phyloP scores from a whole-genome alignment of 2,329 filamentous ascomycete genomes.

The Lachnellula hyalina region DNA sequence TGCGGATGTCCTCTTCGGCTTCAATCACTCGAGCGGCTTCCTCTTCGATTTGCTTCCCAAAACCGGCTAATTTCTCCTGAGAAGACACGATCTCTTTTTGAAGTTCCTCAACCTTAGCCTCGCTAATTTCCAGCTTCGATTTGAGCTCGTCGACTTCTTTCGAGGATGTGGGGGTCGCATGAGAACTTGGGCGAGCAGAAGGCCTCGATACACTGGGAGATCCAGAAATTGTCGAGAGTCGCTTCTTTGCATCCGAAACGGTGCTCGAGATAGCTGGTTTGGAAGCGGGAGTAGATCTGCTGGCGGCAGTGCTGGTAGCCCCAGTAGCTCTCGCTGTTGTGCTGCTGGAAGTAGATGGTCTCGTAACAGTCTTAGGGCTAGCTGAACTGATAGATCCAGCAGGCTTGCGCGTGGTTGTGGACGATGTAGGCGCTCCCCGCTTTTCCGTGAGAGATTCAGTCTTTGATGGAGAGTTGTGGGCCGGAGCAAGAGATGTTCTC shows the following conservation, averaged over 20 bases:
- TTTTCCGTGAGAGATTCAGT: slow-evolving; percentile 27
- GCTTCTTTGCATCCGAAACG: slow-evolving; percentile 50
- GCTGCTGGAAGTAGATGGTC: slow-evolving; percentile 37
- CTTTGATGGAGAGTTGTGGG: slow-evolving; percentile 23
- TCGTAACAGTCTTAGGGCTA: slow-evolving; percentile 33
- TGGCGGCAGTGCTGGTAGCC: slow-evolving; percentile 32
- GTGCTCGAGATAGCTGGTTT: slow-evolving; percentile 33
- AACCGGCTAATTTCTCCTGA: slow-evolving; percentile 49
- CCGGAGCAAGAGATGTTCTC: slow-evolving; percentile 28
- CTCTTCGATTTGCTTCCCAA: slow-evolving; percentile 46
- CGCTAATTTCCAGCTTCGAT: slow-evolving; percentile 52
- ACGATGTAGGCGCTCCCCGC: slow-evolving; percentile 18
- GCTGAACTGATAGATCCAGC: slow-evolving; percentile 25
- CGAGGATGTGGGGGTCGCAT: slow-evolving; percentile 29
- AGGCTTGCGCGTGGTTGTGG: slow-evolving; percentile 31
- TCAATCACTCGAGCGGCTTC: slow-evolving; percentile 34
- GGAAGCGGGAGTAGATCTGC: slow-evolving; percentile 28
- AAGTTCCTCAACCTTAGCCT: slow-evolving; percentile 51
- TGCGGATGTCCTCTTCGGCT: slow-evolving; percentile 37
- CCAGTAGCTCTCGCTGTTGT: slow-evolving; percentile 28
- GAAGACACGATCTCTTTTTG: slow-evolving; percentile 52
- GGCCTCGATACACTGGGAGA: slow-evolving; percentile 35
- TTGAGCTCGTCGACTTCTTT: slow-evolving; percentile 59
- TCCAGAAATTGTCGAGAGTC: slow-evolving; percentile 46
- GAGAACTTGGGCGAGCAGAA: slow-evolving; percentile 35